Percentiles rank a stretch among this genome's conserved stretches.
Evolutionary conservation across 495 filamentous ascomycete genomes (phyloP).

Genomic region (Neurospora sp.): DNA sequence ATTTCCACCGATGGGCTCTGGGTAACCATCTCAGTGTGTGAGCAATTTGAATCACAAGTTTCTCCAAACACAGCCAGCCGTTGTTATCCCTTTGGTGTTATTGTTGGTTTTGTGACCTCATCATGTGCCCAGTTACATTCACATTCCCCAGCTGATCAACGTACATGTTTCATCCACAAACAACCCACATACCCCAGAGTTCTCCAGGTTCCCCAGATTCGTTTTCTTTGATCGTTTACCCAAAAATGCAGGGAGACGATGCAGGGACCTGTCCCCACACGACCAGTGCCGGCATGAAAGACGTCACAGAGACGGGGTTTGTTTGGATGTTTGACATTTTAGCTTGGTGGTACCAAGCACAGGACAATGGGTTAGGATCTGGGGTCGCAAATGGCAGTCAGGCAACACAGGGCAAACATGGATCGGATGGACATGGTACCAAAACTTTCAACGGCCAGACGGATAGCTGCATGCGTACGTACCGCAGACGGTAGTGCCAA

Average conservation of each 20-base stretch:
- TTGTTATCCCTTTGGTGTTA: background rate
- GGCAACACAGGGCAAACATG: background rate
- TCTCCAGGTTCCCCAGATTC: background rate
- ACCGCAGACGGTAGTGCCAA: background rate
- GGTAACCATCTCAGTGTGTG: background rate
- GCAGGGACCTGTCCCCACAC: background rate
- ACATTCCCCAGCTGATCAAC: background rate
- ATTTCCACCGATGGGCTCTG: background rate
- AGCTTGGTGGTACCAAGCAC: background rate
- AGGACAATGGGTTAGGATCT: background rate
- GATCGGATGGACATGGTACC: background rate
- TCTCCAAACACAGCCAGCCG: background rate
- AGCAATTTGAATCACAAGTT: background rate
- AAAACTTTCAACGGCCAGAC: background rate
- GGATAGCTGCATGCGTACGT: background rate
- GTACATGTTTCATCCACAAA: background rate
- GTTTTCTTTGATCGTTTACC: background rate
- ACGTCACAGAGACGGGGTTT: background rate
- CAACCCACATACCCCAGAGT: background rate
- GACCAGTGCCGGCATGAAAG: background rate
- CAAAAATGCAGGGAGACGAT: background rate
- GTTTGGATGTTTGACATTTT: background rate
- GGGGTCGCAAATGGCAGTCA: background rate
- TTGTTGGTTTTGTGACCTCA: background rate
- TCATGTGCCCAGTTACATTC: background rate